Percentiles rank a stretch among this genome's conserved stretches.
Conservation (phyloP, 78 protist species). For the Capsaspora owczarzaki region DNA sequence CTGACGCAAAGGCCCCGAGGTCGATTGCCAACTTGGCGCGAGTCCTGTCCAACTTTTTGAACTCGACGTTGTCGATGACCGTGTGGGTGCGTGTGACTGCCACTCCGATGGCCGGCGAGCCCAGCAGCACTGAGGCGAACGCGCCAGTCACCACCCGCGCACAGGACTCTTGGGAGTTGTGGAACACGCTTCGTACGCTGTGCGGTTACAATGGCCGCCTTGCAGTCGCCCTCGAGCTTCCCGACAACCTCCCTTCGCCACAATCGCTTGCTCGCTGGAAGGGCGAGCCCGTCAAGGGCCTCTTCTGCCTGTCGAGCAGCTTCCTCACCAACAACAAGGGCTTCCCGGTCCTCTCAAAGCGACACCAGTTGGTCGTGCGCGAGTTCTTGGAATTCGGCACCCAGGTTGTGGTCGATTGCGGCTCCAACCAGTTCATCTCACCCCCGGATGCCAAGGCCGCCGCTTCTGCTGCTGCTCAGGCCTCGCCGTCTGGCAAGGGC, state of each 20-base stretch:
- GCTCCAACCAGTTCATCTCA: background rate
- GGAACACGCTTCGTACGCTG: background rate
- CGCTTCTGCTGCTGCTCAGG: too few relatives aligned
- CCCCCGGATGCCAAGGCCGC: too few relatives aligned
- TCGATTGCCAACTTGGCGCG: too few relatives aligned
- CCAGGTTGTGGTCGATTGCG: background rate
- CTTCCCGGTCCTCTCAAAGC: slow-evolving; percentile 58
- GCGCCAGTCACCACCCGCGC: too few relatives aligned
- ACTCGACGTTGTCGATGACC: too few relatives aligned
- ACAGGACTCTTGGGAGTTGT: background rate
- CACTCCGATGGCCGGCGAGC: background rate
- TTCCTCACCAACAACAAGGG: slow-evolving; percentile 61
- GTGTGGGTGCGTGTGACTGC: background rate
- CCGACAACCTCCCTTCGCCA: background rate
- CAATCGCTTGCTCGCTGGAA: background rate
- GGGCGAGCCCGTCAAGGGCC: slow-evolving; percentile 63
- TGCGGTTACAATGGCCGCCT: background rate
- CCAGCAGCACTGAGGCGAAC: too few relatives aligned
- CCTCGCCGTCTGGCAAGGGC: too few relatives aligned
- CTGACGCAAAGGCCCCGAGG: too few relatives aligned
- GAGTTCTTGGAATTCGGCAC: slow-evolving; percentile 17
- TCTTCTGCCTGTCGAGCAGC: slow-evolving; percentile 53
- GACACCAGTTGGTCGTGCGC: slow-evolving; percentile 54
- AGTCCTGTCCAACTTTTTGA: too few relatives aligned
- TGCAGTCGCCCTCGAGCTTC: background rate